Evolutionary conservation across 371 early-diverging fungal genomes (phyloP), one percentile per base, ranked within the genome.

Genomic region (Rhizoclosmatium hyalinum): DNA sequence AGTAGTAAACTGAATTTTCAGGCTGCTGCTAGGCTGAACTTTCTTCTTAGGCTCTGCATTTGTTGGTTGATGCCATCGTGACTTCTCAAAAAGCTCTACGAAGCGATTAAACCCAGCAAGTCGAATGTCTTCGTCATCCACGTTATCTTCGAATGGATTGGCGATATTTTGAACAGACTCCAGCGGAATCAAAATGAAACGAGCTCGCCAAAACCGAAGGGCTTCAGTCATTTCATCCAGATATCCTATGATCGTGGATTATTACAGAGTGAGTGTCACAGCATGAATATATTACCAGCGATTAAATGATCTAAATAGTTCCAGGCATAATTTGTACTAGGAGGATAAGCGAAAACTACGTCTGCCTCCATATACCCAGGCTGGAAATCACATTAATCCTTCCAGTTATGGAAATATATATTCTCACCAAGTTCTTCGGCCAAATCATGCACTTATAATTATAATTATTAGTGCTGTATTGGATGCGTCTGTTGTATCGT

Each of bases 41-140:
- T 17, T 50, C 50, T 50, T 50, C 50, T 50, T 50, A 12, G 50
- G 50, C 17, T 50, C 50, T 6, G 50, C 50, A 50, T 6, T 12
- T 12, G 50, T 12, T 50, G 50, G 50, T 17, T 46, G 73, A 2
- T 70, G 21, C 77, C 79, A 82, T 32, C 79, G 70, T 2, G 81
- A 63, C 24, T 75, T 69, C 77, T 83, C 83, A 54, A 85, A 70
- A 0, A 78, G 53, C 42, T 85, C 86, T 10, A 82, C 63, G 61
- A 85, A 84, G 42, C 87, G 86, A 65, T 92, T 90, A 81, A 98
- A 96, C 32, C 94, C 90, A 0, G 90, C 93, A 0, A 98, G 75
- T 3, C 99, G 86, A 56, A 94, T 79, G 76, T 98, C 99, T 77
- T 98, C 98, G 8, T 95, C 95, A 73, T 94, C 91, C 14, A 89